These are phyloP conservation scores for Ulmus americana DNA, from an alignment of 331 rosid species.

Conservation along the genomic window DNA sequence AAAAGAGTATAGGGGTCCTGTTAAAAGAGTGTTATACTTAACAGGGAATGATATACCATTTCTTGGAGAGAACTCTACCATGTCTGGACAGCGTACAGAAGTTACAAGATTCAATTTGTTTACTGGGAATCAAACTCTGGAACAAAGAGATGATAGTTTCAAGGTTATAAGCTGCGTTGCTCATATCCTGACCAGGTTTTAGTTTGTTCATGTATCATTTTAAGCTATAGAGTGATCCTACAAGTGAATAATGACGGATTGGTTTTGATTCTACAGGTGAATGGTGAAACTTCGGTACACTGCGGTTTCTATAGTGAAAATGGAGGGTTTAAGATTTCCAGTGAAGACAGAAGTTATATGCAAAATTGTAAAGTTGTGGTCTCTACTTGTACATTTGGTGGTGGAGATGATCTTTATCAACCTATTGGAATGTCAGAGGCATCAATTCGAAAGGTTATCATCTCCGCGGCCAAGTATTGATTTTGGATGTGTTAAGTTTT, in stretches of 20 bases:
- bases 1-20: slow-evolving; percentile 35
- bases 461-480: slow-evolving; percentile 9
- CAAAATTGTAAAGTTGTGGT: slow-evolving; percentile 62
- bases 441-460: slow-evolving; percentile 61
- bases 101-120: slow-evolving; percentile 62
- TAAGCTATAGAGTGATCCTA: background rate
- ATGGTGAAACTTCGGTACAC: slow-evolving; percentile 50
- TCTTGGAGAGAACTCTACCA: slow-evolving; percentile 31
- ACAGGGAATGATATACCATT: slow-evolving; percentile 37
- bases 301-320: slow-evolving; percentile 73
- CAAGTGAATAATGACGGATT: background rate
- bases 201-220: slow-evolving; percentile 6
- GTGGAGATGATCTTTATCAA: slow-evolving; percentile 97
- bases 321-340: slow-evolving; percentile 81
- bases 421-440: slow-evolving; percentile 87
- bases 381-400: slow-evolving; percentile 97
- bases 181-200: slow-evolving; percentile 19
- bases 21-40: slow-evolving; percentile 40
- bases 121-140: slow-evolving; percentile 80
- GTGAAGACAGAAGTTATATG: slow-evolving; percentile 63
- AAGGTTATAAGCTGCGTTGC: slow-evolving; percentile 49
- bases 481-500: slow-evolving; percentile 1
- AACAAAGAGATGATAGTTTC: slow-evolving; percentile 60
- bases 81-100: slow-evolving; percentile 37
- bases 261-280: slow-evolving; percentile 40